Evolutionary conservation across 2,329 filamentous ascomycete genomes (phyloP), one percentile per base, ranked within the genome.

Genomic region (Trichoderma atroviride): DNA sequence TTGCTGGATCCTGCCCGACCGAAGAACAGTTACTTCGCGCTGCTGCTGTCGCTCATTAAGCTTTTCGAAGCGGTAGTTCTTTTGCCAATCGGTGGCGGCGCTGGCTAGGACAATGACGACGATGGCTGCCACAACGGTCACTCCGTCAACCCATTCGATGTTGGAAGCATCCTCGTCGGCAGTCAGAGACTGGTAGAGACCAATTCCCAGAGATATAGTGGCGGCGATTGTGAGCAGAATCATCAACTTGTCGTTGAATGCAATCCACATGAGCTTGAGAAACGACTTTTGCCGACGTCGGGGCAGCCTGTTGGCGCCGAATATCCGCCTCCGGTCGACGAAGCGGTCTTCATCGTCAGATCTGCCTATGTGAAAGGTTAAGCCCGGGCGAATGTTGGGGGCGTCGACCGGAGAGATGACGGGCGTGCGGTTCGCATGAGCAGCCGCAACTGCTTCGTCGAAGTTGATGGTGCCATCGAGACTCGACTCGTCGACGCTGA

Each of bases 61-160:
- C 78, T 92, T 93, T 50, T 92, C 90, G 74, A 94, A 94, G 75
- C 93, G 91, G 57, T 90, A 86, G 77, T 94, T 92, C 78, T 94
- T 94, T 75, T 94, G 92, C 86, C 89, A 94, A 76, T 94, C 92
- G 73, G 93, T 94, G 40, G 89, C 81, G n/a, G 92, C 91, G 71
- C 91, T 92, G 24, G 93, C 92, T 24, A 91, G 79, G 4, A 94
- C 90, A 58, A 94, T 92, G 72, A 94, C 89, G 19, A 90, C 77
- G 70, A 94, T 92, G 62, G 92, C 92, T 27, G 91, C 86, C 55
- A 93, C 89, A 72, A 94, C 93, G 9, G 92, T 92, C 13, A 94
- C 89, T 72, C 92, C 92, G 79, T 95, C 92, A 5, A 94, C 90
- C 92, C 92, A 95, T 77, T 94, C 90, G 14, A 93, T 89, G 43